Evolutionary conservation across 176 grass and related monocot genomes (phyloP), one percentile per base, ranked within the genome.

Genomic region (Eleusine indica): DNA sequence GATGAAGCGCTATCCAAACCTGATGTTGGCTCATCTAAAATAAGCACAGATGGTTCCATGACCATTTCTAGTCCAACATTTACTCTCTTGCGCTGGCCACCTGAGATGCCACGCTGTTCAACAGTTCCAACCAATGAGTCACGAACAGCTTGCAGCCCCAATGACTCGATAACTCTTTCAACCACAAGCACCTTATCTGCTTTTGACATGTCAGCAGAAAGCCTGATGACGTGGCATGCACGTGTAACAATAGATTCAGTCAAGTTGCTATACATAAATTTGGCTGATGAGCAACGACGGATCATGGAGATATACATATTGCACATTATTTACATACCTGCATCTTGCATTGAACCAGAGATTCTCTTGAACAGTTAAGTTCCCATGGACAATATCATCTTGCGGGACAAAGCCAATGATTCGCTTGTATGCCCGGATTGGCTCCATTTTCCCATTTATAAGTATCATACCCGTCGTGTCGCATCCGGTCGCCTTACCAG

Each of bases 401-500:
- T 97, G 95, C 0, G 95, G 95, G 13, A 97, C 95, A 77, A 97
- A 97, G 14, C 95, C 95, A 41, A 97, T 97, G n/a, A 97, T 97
- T 77, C 74, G 92, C 88, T 94, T 97, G 71, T 97, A 97, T 15
- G 95, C 84, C 10, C 95, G 95, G 41, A 97, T 85, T 10, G 90
- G 90, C 46, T 97, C 95, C 38, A 71, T 40, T 80, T 92, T 97
- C 0, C 88, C 95, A 60, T 97, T 97, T 83, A 97, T 94, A 29
- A 97, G 88, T 73, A 97, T 80, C 38, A 71, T 71, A 57, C 92
- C 95, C 4, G 88, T 77, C 29, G 78, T 84, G 12, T 87, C 70
- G 57, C 92, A 97, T 52, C 95, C 95, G 18, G 92, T 92, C 40
- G 90, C 92, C 86, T 97, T 97, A 18, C 95, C 95, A 21, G 95